Base-by-base conservation (phyloP, 2,329 filamentous ascomycete species). In the Diaporthe eres region DNA sequence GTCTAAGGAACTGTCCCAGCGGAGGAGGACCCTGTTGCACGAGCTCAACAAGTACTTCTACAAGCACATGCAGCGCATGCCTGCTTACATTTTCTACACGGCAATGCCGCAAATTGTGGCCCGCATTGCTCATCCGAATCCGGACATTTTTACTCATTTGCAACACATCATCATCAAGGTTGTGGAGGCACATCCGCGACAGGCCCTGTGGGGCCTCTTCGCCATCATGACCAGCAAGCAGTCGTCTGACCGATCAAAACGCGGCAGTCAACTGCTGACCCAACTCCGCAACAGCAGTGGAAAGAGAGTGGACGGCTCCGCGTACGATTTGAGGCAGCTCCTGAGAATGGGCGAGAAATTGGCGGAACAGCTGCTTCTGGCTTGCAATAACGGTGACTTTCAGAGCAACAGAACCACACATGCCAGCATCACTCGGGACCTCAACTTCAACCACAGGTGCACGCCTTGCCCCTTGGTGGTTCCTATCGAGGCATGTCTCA, bases 61-160 rank as follows among this genome's bases (percentile, higher is more conserved):
- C 82, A 97, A 96, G 84, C 95, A 98, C 82, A 90, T 96, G 25
- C 84, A 88, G 31, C 89, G 92, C 7, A 87, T 96, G 76, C 94
- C 94, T 3, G 90, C 93, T 1, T 96, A 94, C 80, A 90, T 95
- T 44, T 95, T 95, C 83, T 96, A 95, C 82, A 94, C 93, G 2
- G 89, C 96, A 8, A 88, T 99, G 57, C 94, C 97, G 7, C 97
- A 99, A 84, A 94, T 99, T 77, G 94, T 99, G 74, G 97, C 96
- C n/a, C 93, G 97, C 44, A 98, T 99, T 80, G 94, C 94, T 61
- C 97, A 99, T 85, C 92, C 93, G 1, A 94, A 98, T 82, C 84
- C 84, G 5, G 90, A 92, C 1, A 95, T 98, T 2, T 97, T 95
- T 84, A 91, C 93, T 75, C 87, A 94, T 13, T 86, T 99, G 9